phyloP scores from a whole-genome alignment of 306 rosid species.

The Trifolium pratense region DNA sequence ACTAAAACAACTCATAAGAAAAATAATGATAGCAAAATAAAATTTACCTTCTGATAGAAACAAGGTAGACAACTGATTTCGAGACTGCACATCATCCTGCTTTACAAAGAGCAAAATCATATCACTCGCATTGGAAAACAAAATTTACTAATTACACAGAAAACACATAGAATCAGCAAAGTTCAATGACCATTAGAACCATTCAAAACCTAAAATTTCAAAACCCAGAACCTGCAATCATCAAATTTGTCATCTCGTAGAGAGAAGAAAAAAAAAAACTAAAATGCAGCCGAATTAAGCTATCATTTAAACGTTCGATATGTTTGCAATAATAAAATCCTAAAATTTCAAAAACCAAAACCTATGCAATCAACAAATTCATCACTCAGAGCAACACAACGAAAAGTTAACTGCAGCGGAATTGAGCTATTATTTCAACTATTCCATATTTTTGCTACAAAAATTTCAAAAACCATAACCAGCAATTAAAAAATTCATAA shows the following conservation, averaged over 20 bases:
- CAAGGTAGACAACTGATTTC: slow-evolving; percentile 64
- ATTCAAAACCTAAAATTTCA: background rate
- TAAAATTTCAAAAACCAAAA: background rate
- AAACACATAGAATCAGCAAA: slow-evolving; percentile 20
- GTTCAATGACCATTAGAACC: background rate
- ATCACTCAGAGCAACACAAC: background rate
- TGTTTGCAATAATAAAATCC: background rate
- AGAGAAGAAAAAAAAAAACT: background rate
- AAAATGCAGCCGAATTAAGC: background rate
- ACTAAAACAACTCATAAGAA: background rate
- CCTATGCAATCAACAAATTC: background rate
- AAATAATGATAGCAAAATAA: background rate
- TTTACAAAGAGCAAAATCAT: slow-evolving; percentile 14
- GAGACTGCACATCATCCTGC: slow-evolving; percentile 69
- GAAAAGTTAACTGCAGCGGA: background rate
- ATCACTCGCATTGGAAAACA: background rate
- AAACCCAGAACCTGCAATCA: background rate
- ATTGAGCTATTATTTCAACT: background rate
- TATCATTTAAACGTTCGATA: background rate
- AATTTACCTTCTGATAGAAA: slow-evolving; percentile 68
- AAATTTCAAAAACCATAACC: background rate
- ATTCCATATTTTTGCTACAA: background rate
- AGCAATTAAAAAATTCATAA: background rate
- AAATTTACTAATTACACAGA: background rate
- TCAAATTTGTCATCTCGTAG: background rate